Evolutionary conservation across 2,329 filamentous ascomycete genomes (phyloP).

Genomic region (Fusarium algeriense): DNA sequence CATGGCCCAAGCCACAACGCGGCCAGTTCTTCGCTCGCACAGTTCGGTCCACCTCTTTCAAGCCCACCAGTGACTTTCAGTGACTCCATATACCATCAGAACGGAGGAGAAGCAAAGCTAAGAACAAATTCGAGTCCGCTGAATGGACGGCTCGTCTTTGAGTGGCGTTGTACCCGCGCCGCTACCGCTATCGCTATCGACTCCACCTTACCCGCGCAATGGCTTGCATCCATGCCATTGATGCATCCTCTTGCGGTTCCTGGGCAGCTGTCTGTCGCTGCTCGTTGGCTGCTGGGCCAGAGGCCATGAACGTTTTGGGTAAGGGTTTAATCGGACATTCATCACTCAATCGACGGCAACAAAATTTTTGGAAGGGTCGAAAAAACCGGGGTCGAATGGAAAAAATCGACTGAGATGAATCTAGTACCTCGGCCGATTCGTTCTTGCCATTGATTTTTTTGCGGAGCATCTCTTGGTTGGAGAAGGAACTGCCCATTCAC

Average conservation of each 20-base stretch:
- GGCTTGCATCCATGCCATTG: slow-evolving; percentile 26
- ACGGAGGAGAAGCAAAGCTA: slow-evolving; percentile 3
- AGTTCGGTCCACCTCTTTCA: slow-evolving; percentile 9
- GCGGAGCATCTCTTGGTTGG: slow-evolving; percentile 23
- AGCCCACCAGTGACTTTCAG: not conserved
- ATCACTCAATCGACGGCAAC: not conserved
- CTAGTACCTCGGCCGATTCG: slow-evolving; percentile 31
- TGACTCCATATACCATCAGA: not conserved
- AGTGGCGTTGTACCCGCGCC: slow-evolving; percentile 33
- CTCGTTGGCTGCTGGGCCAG: slow-evolving; percentile 21
- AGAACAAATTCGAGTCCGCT: slow-evolving; percentile 19
- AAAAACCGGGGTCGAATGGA: slow-evolving; percentile 29
- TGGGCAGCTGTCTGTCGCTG: not conserved
- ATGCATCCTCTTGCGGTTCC: slow-evolving; percentile 14
- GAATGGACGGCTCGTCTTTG: slow-evolving; percentile 20
- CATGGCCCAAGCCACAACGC: slow-evolving; percentile 25
- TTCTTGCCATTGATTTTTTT: slow-evolving; percentile 34
- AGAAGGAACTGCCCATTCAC: slow-evolving; percentile 19
- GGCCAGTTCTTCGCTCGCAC: slow-evolving; percentile 18
- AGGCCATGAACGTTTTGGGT: slow-evolving; percentile 28
- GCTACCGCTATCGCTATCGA: slow-evolving; percentile 34
- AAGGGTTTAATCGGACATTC: slow-evolving; percentile 19
- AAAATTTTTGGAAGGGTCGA: slow-evolving; percentile 6
- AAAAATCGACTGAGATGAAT: slow-evolving; percentile 30
- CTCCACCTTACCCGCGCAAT: slow-evolving; percentile 42